Base-by-base conservation (phyloP, 768 basidiomycete species). In the Boletus edulis region DNA sequence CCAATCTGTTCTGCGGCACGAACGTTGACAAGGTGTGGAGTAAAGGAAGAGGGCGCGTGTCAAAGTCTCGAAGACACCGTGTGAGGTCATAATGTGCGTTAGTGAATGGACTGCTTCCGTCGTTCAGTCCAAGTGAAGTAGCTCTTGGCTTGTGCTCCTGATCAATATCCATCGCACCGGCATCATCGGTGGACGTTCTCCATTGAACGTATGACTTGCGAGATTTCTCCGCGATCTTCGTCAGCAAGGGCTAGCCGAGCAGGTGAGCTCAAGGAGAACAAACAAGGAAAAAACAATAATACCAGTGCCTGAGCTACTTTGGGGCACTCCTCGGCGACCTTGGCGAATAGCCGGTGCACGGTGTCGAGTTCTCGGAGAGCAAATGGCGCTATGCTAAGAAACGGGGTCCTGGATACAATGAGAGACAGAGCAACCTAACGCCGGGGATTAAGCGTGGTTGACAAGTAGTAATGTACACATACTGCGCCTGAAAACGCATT, bases 401-500 rank as follows among this genome's bases (percentile, higher is more conserved):
- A 77, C 5, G 86, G 85, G 20, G 83, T 80, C 29, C 87, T 81
- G 43, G 81, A 80, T 22, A 86, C 80, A 57, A 88, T 76, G 49
- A 89, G 70, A 10, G 84, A 84, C 29, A 89, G 67, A 0, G 86
- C 85, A 53, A 86, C 81, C 85, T 84, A 38, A 32, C 17, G 24
- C 40, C 48, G 48, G 39, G 48, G 18, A 47, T 52, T 58, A 54
- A 47, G 29, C 40, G 38, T 22, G 44, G 40, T 35, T 8, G 24
- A 11, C 43, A 31, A 31, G 29, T 37, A 38, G 45, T 5, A 37
- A 47, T 20, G 15, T 14, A 56, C 41, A 75, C 85, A 70, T 66
- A 87, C 87, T 55, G 83, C 83, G 9, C 84, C 84, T 42, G 87
- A 87, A 66, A 87, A 87, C 18, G 81, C 76, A 62, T 89, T 87